Base-by-base conservation (phyloP, 257 asterid species). In the Ehretia macrophylla region DNA sequence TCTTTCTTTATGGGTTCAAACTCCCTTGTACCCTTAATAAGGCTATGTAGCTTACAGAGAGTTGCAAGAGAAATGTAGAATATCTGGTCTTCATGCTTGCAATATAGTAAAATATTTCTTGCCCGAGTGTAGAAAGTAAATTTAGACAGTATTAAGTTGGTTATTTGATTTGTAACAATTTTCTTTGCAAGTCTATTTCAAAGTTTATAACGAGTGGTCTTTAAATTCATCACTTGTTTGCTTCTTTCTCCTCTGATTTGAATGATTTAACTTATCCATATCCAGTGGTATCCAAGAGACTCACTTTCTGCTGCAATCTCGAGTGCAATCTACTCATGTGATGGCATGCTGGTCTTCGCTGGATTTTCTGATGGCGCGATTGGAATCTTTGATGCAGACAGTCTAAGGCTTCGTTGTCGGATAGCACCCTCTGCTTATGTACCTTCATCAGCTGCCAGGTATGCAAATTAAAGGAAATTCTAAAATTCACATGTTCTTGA, bases 291-390 rank as follows among this genome's bases (percentile, higher is more conserved):
- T 39, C 87, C 82, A 13, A 76, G 78, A 40, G 89, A 83, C 35
- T 38, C 79, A 18, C 56, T 60, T 3, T 68, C 80, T 27, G 89
- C 86, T 67, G 84, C 86, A 9, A 77, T 83, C 55, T 79, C 89
- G n/a, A 77, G 76, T 45, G 89, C 89, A 9, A 68, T 83, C 14
- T 83, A 74, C 63, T 83, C 89, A 14, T 83, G 89, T 38, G 83
- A 83, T 70, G 80, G 89, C 73, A 85, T 79, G 71, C 64, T 75
- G 62, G 66, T 83, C 49, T 77, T 74, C 48, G 82, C 85, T 51
- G 63, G 84, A 48, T 83, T 83, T 56, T 67, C 59, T 5, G 86
- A 83, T 56, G 86, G 82, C 19, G 73, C 77, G 8, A 74, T 83
- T 21, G 75, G 84, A 58, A 59, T 83, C 56, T 79, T 83, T 68